Evolutionary conservation across 495 filamentous ascomycete genomes (phyloP), one percentile per base, ranked within the genome.

Genomic region (Podospora pseudocomata): DNA sequence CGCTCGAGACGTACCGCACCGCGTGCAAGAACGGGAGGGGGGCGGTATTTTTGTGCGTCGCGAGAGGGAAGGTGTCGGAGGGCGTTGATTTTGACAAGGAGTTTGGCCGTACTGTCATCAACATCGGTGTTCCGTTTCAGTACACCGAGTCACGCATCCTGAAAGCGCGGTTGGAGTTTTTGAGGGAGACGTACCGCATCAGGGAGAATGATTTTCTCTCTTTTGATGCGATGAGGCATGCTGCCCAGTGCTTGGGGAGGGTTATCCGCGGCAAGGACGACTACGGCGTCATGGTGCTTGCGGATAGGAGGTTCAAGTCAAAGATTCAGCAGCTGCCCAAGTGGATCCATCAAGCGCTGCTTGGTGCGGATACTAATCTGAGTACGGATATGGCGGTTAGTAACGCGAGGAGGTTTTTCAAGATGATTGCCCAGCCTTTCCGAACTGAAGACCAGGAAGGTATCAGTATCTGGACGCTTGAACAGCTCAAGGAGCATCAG

Each of bases 81-180:
- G 96, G 96, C 57, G 97, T 99, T 65, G 96, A 99, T 86, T 99
- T 99, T 73, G 96, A 99, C 76, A 95, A 99, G 73, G 94, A 99
- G 71, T 99, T 97, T 78, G 96, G 96, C 18, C 92, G 96, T 67
- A 95, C 94, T 1, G 96, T 99, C 82, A 75, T 99, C 13, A 97
- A 93, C 78, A 97, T 99, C 67, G 95, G 96, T 71, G 94, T 97
- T 4, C 96, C 96, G 0, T 99, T 97, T 82, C 96, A 99, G 78
- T 99, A 99, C 81, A 99, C 96, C 15, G 94, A 98, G 75, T 97
- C 94, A 2, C 89, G 95, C 34, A 98, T 99, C 68, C 84, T 99
- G 39, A 98, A 97, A 80, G 96, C 96, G 1, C 88, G 96, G 6
- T 88, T 99, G 20, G 92, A 98, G 76, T 99, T 99, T 77, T 82